These are phyloP conservation scores for Colletotrichum musicola DNA, from an alignment of 2,329 filamentous ascomycete species.

Conservation along the genomic window DNA sequence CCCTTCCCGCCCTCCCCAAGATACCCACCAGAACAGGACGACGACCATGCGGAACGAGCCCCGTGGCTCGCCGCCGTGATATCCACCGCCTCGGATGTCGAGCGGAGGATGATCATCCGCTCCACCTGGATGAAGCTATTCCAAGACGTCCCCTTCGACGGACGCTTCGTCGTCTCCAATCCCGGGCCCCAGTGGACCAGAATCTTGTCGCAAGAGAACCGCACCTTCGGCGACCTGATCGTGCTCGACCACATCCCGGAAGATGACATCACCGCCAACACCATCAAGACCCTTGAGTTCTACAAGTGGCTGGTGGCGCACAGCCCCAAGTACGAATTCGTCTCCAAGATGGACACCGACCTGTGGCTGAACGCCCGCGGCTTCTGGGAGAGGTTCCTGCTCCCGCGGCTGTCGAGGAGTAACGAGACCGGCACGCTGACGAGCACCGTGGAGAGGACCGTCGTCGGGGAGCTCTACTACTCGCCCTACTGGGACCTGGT, in stretches of 20 bases:
- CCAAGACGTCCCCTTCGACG: conserved; percentile 46
- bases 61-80: conserved; percentile 49
- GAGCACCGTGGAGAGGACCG: conserved; percentile 42
- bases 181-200: conserved; percentile 45
- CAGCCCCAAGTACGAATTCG: conserved; percentile 45
- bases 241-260: conserved; percentile 49
- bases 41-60: neutral
- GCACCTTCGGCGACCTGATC: conserved; percentile 50
- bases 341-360: conserved; percentile 51
- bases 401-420: conserved; percentile 39
- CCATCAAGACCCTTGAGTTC: conserved; percentile 50
- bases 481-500: conserved; percentile 42
- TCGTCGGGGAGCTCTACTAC: conserved; percentile 48
- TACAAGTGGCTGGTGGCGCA: conserved; percentile 47
- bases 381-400: conserved; percentile 48
- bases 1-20: conserved; percentile 45
- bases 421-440: conserved; percentile 28
- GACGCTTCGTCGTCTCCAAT: conserved; percentile 49
- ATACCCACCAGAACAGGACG: conserved; percentile 11
- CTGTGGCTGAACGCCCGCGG: conserved; percentile 48
- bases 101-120: conserved; percentile 48
- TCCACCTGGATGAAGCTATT: conserved; percentile 50
- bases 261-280: conserved; percentile 48
- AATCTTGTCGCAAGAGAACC: conserved; percentile 46
- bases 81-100: conserved; percentile 44